Conservation (phyloP, 148 eudicot species). For the Vaccinium darrowii region DNA sequence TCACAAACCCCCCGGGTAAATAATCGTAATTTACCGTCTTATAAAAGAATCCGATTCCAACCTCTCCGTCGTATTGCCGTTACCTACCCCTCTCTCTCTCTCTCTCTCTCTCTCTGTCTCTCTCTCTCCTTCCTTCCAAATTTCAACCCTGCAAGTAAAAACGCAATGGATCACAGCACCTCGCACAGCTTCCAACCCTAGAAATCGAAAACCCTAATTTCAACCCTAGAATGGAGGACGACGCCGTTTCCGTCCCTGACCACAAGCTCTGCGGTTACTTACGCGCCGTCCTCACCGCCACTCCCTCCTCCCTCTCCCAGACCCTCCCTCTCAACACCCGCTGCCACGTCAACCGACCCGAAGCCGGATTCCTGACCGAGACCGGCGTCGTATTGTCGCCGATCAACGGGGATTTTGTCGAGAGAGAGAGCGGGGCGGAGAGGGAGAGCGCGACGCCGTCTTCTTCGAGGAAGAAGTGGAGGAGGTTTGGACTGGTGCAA, state of each 20-base stretch:
- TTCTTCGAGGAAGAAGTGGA: conserved; percentile 36
- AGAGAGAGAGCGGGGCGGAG: not conserved
- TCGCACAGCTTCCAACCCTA: not conserved
- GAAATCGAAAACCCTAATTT: not conserved
- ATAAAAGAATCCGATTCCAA: not conserved
- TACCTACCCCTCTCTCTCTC: not conserved
- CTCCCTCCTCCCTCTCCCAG: conserved; percentile 14
- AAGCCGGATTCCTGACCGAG: conserved; percentile 37
- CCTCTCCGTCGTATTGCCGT: not conserved
- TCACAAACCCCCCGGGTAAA: not conserved
- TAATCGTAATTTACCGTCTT: not conserved
- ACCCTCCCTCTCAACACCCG: conserved; percentile 36
- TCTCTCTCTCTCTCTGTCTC: not conserved
- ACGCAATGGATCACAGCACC: not conserved
- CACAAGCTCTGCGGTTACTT: conserved; percentile 79
- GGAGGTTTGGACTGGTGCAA: conserved; percentile 38
- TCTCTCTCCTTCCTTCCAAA: not conserved
- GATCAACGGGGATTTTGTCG: not conserved
- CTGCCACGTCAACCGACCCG: conserved; percentile 29
- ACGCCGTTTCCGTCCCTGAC: conserved; percentile 23
- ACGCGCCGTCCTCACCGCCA: conserved; percentile 32
- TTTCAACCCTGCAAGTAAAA: not conserved
- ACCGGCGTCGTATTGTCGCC: conserved; percentile 34
- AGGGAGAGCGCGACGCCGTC: conserved; percentile 15
- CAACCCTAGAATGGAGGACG: conserved; percentile 12